Evolutionary conservation across 768 basidiomycete species (phyloP).

Genomic region (Coprinopsis cinerea): DNA sequence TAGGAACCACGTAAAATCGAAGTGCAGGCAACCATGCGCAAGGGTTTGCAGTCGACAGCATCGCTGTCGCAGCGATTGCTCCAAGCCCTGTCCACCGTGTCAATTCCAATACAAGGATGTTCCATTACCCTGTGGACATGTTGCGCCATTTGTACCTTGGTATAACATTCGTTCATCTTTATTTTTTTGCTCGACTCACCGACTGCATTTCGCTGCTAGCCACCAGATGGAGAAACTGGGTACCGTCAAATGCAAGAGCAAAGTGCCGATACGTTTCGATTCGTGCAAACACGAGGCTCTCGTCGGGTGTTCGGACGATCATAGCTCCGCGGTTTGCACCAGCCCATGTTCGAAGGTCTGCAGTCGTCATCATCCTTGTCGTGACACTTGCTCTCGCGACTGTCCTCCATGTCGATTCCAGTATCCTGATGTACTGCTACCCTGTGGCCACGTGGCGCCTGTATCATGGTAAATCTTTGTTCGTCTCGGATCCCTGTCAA

Average conservation of each 20-base stretch:
- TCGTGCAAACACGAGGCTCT: conserved; percentile 47
- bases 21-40: conserved; percentile 44
- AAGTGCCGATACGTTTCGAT: conserved; percentile 38
- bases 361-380: too few relatives aligned
- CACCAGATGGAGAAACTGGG: conserved; percentile 39
- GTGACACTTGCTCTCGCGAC: too few relatives aligned
- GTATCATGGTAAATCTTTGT: too few relatives aligned
- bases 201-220: conserved; percentile 24
- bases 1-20: conserved; percentile 41
- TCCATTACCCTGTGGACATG: conserved; percentile 54
- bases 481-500: too few relatives aligned
- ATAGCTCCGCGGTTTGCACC: not conserved
- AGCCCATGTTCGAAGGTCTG: too few relatives aligned
- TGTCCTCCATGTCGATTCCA: too few relatives aligned
- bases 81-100: conserved; percentile 48
- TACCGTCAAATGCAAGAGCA: conserved; percentile 35
- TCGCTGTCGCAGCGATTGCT: conserved; percentile 52
- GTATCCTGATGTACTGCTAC: too few relatives aligned
- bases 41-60: conserved; percentile 50
- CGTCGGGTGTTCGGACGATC: conserved; percentile 28
- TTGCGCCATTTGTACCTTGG: conserved; percentile 41
- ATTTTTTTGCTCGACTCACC: not conserved
- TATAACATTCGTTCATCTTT: conserved; percentile 18
- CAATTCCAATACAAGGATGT: conserved; percentile 40
- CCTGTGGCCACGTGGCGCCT: too few relatives aligned